Percentiles rank a stretch among this genome's conserved stretches.
Evolutionary conservation across 1,284 basidiomycete species (phyloP).

Genomic region (Malassezia pachydermatis): DNA sequence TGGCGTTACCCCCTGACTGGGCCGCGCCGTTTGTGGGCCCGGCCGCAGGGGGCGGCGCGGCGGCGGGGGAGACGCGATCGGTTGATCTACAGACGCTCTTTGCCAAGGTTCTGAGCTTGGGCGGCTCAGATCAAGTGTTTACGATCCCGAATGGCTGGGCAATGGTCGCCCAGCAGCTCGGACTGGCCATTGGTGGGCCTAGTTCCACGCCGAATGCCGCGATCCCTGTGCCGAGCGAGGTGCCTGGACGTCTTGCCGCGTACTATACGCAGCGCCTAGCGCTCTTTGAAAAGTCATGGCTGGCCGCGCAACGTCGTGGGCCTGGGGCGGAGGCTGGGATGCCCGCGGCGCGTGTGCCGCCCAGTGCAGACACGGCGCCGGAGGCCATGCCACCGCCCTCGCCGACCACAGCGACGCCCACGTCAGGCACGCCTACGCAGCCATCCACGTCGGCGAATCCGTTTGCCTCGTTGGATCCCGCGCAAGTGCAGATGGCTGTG

Average conservation of each 20-base stretch:
- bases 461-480: conserved; percentile 21
- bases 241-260: conserved; percentile 32
- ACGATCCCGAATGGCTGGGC: conserved; percentile 37
- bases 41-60: conserved; percentile 21
- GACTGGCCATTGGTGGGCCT: conserved; percentile 31
- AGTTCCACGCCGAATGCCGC: conserved; percentile 21
- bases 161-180: conserved; percentile 31
- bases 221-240: conserved; percentile 27
- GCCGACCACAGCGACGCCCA: background rate
- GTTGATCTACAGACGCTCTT: conserved; percentile 36
- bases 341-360: background rate
- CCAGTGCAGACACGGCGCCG: background rate
- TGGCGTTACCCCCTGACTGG: conserved; percentile 26
- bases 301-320: conserved; percentile 19
- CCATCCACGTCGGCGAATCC: conserved; percentile 18
- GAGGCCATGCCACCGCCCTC: background rate
- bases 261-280: conserved; percentile 34
- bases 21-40: conserved; percentile 31
- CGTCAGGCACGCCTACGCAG: conserved; percentile 2
- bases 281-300: conserved; percentile 39
- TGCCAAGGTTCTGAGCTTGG: conserved; percentile 28
- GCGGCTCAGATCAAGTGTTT: conserved; percentile 30
- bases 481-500: conserved; percentile 14
- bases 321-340: background rate
- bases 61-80: conserved; percentile 30